Base-by-base conservation (phyloP, 345 rosid species). In the Populus davidiana region DNA sequence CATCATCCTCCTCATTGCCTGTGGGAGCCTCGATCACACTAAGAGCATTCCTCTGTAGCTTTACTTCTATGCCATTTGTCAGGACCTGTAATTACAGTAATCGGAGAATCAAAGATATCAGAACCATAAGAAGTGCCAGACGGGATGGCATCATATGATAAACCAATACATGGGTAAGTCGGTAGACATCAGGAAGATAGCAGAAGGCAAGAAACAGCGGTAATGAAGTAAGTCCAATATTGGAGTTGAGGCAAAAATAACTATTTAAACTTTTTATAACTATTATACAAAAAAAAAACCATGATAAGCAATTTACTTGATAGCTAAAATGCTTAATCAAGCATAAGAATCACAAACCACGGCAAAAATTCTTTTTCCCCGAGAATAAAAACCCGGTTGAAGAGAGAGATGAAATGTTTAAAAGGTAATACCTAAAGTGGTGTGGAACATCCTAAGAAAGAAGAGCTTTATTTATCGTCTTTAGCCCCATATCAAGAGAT, bases 21-120 rank as follows among this genome's bases (percentile, higher is more conserved):
- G 94, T 95, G 71, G 99, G 97, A 79, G 92, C 89, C 91, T 93
- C 99, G 69, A 95, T 85, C 81, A 95, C 99, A 74, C 99, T 95
- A 20, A 95, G 99, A 0, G 99, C 99, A 88, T 95, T 95, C 82
- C 98, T 88, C 86, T 95, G 99, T 73, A 95, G 87, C 86, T 95
- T 95, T 73, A 95, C 99, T 87, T 95, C 99, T 29, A 93, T 93
- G 68, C 99, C 99, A 84, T 95, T 95, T 0, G 99, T 95, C 77
- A 95, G 92, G 81, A 95, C 98, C 99, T 95, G 86, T 41, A 77
- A 75, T 65, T 78, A 78, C 39, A 76, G 72, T n/a, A 71, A 70
- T 43, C 2, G 18, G n/a, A 47, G 17, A 73, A 23, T 47, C 54
- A 44, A 75, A 80, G 41, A 63, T 74, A 83, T 71, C 72, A 74